Evolutionary conservation across 306 rosid species (phyloP).

Genomic region (Prunus campanulata): DNA sequence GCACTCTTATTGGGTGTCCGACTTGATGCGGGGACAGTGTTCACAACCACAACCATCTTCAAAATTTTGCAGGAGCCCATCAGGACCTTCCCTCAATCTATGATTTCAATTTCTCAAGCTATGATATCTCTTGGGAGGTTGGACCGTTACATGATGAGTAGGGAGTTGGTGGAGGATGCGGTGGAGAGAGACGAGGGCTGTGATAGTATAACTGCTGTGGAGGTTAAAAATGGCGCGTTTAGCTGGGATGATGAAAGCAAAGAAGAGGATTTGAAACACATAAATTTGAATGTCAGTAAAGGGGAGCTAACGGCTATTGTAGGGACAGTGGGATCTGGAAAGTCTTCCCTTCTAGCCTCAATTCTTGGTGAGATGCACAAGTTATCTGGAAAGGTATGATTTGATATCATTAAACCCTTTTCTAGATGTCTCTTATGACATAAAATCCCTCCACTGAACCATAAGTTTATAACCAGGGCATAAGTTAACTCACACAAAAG

Average conservation of each 20-base stretch:
- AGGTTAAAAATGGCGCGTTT: slow-evolving; percentile 64
- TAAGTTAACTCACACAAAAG: not conserved
- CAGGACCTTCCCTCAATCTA: slow-evolving; percentile 82
- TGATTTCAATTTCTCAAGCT: slow-evolving; percentile 91
- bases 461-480: not conserved
- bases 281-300: slow-evolving; percentile 55
- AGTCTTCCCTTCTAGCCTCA: slow-evolving; percentile 86
- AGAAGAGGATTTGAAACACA: slow-evolving; percentile 51
- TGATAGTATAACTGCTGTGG: slow-evolving; percentile 47
- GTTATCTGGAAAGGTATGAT: slow-evolving; percentile 72
- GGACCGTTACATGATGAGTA: slow-evolving; percentile 74
- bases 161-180: slow-evolving; percentile 46
- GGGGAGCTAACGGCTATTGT: slow-evolving; percentile 86
- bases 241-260: slow-evolving; percentile 83
- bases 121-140: slow-evolving; percentile 82
- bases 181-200: slow-evolving; percentile 68
- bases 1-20: slow-evolving; percentile 63
- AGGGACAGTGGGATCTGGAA: slow-evolving; percentile 92
- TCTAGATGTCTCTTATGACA: not conserved
- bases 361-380: slow-evolving; percentile 93
- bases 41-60: slow-evolving; percentile 83
- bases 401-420: not conserved
- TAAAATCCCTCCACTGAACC: not conserved
- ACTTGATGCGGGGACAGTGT: slow-evolving; percentile 90
- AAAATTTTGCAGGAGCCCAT: slow-evolving; percentile 91